A percentile compares a stretch with the other conserved stretches of the same genome.
Evolutionary conservation across 306 rosid species (phyloP).

Genomic region (Carpinus viminea): DNA sequence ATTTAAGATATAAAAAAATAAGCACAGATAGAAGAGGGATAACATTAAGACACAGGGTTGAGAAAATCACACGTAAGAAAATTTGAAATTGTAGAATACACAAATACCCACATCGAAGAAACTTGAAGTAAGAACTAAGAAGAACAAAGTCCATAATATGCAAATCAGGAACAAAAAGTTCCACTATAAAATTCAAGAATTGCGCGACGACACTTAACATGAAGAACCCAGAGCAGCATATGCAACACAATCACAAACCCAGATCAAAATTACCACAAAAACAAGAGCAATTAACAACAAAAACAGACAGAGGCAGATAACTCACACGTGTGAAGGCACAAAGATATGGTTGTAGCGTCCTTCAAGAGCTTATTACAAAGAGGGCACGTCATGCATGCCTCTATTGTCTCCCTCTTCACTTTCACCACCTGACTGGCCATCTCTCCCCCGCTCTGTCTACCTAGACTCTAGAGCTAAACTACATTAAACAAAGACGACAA

Average conservation of each 20-base stretch:
- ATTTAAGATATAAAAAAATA: conserved; percentile 7
- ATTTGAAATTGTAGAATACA: conserved; percentile 1
- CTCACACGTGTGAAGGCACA: conserved; percentile 92
- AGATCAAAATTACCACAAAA: conserved; percentile 30
- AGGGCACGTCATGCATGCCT: conserved; percentile 98
- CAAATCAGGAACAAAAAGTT: conserved; percentile 16
- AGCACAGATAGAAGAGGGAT: neutral
- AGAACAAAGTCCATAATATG: neutral
- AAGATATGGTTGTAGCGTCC: conserved; percentile 91
- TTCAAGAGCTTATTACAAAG: conserved; percentile 70
- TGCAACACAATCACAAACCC: conserved; percentile 19
- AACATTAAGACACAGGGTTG: neutral
- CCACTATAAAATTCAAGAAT: neutral
- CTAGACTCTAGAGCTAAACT: neutral
- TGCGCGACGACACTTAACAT: neutral
- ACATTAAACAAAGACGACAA: conserved; percentile 31
- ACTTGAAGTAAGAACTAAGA: neutral
- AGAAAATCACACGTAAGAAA: conserved; percentile 9
- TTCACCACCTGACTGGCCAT: conserved; percentile 61
- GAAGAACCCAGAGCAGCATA: conserved; percentile 17
- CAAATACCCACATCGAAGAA: conserved; percentile 4
- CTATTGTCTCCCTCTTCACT: conserved; percentile 60
- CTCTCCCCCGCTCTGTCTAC: conserved; percentile 4
- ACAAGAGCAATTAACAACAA: neutral
- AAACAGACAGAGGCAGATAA: conserved; percentile 24